Conservation (phyloP, 345 rosid species). For the Salix brachista region DNA sequence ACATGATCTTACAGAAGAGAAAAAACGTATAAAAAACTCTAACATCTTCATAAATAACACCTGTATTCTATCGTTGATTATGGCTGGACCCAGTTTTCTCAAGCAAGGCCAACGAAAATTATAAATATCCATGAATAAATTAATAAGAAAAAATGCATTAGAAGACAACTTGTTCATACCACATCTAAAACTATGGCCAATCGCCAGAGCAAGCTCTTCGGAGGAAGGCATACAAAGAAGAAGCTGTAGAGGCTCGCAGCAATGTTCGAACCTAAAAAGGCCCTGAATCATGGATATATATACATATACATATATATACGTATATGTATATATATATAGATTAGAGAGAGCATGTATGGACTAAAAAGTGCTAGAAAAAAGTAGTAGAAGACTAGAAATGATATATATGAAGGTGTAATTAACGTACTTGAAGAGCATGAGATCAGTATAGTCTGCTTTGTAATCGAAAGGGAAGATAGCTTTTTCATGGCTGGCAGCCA, state of each 20-base stretch:
- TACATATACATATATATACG: too few species aligned
- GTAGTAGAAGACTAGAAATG: too few species aligned
- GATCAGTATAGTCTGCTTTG: background rate
- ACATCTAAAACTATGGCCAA: background rate
- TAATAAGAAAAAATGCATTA: too few species aligned
- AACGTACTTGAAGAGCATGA: slow-evolving; percentile 5
- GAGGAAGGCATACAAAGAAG: background rate
- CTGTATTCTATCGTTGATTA: too few species aligned
- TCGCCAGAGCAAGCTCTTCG: slow-evolving; percentile 10
- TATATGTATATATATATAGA: too few species aligned
- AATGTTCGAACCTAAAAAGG: background rate
- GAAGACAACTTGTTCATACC: background rate
- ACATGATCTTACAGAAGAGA: background rate
- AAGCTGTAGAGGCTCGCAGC: background rate
- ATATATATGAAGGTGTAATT: too few species aligned
- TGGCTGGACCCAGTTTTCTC: too few species aligned
- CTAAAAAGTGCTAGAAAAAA: background rate
- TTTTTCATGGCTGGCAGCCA: background rate
- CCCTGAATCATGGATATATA: background rate
- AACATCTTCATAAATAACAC: too few species aligned
- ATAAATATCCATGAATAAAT: too few species aligned
- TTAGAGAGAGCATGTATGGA: background rate
- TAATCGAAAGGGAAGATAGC: background rate
- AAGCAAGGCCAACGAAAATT: too few species aligned
- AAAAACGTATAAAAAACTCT: too few species aligned